Base-by-base conservation (phyloP, 2,329 filamentous ascomycete species). In the Stachybotrys elegans region DNA sequence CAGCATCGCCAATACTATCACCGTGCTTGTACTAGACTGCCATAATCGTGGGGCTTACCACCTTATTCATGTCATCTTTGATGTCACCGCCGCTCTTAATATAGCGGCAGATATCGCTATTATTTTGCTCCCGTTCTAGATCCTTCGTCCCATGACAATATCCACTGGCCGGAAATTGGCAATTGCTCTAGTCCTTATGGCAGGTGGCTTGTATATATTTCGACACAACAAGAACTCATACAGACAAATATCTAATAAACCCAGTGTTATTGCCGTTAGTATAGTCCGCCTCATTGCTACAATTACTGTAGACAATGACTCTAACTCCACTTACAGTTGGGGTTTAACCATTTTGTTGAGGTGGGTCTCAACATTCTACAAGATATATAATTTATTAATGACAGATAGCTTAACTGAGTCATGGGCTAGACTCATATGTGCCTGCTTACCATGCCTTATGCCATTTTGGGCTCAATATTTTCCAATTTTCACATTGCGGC, bases 371-470 rank as follows among this genome's bases (percentile, higher is more conserved):
- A 3, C 29, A 20, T 19, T 19, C 6, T 2, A 6, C 11, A 13
- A 2, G 4, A 2, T 6, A 8, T 13, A n/a, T n/a, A n/a, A n/a
- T 13, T 4, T 29, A 4, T 39, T 47, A 25, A 48, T 12, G 6
- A 19, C 12, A 8, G 13, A 6, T 20, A 50, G 48, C 25, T 20
- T 48, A 17, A 43, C 48, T 29, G 48, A 50, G 25, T 38, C 41
- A 4, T 50, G 40, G 37, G 36, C 43, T 25, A 45, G 48, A 4
- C 21, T 50, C 3, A 43, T 48, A 5, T 50, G 46, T 11, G 48
- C 48, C n/a, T 50, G 46, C 22, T 22, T 50, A 16, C 48, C 48
- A 3, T 50, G 46, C n/a, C 21, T 48, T 4, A 45, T 35, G 14
- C 23, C 48, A 3, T 31, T 48, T 5, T 16, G 45, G 4, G 31